A percentile compares a stretch with the other conserved stretches of the same genome.
Conservation (phyloP, 2,329 filamentous ascomycete genomes). For the Massarina eburnea region DNA sequence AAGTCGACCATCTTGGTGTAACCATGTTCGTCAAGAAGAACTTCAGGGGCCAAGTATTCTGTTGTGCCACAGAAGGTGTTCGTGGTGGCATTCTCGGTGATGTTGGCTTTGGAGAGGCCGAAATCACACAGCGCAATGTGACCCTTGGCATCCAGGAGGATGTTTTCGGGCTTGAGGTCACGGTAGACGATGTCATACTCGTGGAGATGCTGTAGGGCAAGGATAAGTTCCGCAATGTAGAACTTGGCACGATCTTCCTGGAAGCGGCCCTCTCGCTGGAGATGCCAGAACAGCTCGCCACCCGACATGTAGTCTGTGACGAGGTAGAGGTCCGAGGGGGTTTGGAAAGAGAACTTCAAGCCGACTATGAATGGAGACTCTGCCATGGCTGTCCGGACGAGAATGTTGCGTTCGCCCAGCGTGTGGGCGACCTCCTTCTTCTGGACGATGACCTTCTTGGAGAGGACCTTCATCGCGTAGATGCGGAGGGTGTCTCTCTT, state of each 20-base stretch:
- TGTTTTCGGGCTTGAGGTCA: conserved; percentile 97
- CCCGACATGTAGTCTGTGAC: conserved; percentile 99
- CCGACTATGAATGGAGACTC: conserved; percentile 98
- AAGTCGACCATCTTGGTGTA: conserved; percentile 99
- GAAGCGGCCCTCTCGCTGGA: conserved; percentile 96
- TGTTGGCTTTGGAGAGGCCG: conserved; percentile 93
- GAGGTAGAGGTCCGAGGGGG: conserved; percentile 93
- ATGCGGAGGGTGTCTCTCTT: conserved; percentile 96
- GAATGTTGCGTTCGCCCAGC: conserved; percentile 92
- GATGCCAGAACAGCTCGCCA: conserved; percentile 96
- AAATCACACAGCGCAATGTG: conserved; percentile 98
- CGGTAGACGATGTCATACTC: conserved; percentile 97
- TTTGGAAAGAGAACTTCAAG: conserved; percentile 98
- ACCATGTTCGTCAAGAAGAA: conserved; percentile 90
- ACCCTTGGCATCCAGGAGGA: conserved; percentile 92
- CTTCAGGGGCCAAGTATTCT: conserved; percentile 94
- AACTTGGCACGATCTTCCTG: conserved; percentile 95
- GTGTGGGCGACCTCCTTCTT: conserved; percentile 99
- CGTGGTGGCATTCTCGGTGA: conserved; percentile 95
- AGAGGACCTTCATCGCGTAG: conserved; percentile 98
- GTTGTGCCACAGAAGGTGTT: conserved; percentile 99
- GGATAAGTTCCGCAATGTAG: conserved; percentile 96
- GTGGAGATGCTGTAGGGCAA: conserved; percentile 92
- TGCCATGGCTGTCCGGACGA: conserved; percentile 92
- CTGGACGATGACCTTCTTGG: conserved; percentile 99